A percentile compares a stretch with the other conserved stretches of the same genome.
These are phyloP conservation scores for Apiospora phragmitis DNA, from an alignment of 2,329 filamentous ascomycete genomes.

Conservation along the genomic window DNA sequence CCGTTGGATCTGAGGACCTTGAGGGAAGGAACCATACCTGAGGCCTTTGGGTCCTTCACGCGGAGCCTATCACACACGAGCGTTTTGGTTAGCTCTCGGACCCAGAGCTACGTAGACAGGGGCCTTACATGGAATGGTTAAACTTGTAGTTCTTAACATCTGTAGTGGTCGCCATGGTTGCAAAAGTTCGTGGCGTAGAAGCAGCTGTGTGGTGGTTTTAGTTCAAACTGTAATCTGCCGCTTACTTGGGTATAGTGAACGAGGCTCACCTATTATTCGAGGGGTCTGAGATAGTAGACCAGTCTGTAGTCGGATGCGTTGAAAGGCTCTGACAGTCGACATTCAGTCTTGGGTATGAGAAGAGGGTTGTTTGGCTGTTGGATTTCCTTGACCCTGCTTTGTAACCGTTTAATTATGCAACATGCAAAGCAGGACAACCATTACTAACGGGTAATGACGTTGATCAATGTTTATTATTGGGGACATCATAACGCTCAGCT, in stretches of 20 bases:
- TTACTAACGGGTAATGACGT: background rate
- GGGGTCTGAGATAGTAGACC: slow-evolving; percentile 25
- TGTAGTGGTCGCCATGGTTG: slow-evolving; percentile 67
- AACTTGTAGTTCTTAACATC: slow-evolving; percentile 77
- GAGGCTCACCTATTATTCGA: slow-evolving; percentile 18
- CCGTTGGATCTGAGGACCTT: slow-evolving; percentile 8
- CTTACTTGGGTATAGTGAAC: background rate
- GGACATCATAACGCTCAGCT: background rate
- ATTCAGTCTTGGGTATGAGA: slow-evolving; percentile 20
- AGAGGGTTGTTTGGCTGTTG: background rate
- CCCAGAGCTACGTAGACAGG: background rate
- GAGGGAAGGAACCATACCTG: slow-evolving; percentile 47
- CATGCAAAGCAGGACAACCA: background rate
- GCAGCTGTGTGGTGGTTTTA: background rate
- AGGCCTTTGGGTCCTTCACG: slow-evolving; percentile 89
- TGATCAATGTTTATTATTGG: background rate
- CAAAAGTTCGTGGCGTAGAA: slow-evolving; percentile 30
- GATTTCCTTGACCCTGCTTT: background rate
- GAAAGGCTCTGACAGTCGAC: slow-evolving; percentile 29
- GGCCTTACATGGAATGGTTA: slow-evolving; percentile 79
- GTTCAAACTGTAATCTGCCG: background rate
- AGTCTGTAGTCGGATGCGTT: slow-evolving; percentile 29
- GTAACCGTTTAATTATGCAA: background rate
- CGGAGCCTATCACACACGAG: slow-evolving; percentile 65
- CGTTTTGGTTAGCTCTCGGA: background rate